Conservation (phyloP, 2,329 filamentous ascomycete genomes). For the Pyrenochaeta sp. region DNA sequence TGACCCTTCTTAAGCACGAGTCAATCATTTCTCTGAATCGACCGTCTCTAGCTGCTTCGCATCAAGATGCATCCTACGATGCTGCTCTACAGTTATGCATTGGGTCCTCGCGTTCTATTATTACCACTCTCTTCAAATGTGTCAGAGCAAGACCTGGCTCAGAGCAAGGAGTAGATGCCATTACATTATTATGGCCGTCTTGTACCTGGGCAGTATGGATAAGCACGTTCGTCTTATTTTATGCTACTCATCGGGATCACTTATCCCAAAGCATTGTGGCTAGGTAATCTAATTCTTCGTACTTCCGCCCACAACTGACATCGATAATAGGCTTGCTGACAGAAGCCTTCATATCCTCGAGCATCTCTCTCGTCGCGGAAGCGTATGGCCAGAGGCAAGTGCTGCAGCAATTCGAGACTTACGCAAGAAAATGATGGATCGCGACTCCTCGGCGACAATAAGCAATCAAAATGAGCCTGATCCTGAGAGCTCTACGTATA, state of each 20-base stretch:
- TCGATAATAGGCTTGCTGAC: slow-evolving; percentile 26
- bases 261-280: slow-evolving; percentile 49
- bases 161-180: slow-evolving; percentile 20
- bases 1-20: slow-evolving; percentile 58
- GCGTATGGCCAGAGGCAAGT: slow-evolving; percentile 39
- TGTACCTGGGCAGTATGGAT: slow-evolving; percentile 64
- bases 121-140: slow-evolving; percentile 50
- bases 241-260: slow-evolving; percentile 58
- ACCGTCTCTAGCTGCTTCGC: slow-evolving; percentile 57
- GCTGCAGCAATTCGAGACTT: slow-evolving; percentile 37
- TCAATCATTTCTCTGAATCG: slow-evolving; percentile 61
- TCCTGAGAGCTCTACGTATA: background rate
- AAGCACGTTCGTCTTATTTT: slow-evolving; percentile 60
- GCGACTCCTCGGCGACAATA: background rate
- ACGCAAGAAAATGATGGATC: slow-evolving; percentile 21
- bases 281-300: slow-evolving; percentile 41
- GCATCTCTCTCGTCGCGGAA: slow-evolving; percentile 35
- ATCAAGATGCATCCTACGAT: slow-evolving; percentile 54
- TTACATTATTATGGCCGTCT: slow-evolving; percentile 58
- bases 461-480: background rate
- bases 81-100: slow-evolving; percentile 61
- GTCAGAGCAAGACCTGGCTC: slow-evolving; percentile 17
- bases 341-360: slow-evolving; percentile 33
- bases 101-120: slow-evolving; percentile 57
- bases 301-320: slow-evolving; percentile 5